Evolutionary conservation across 1,139 yeast genomes (phyloP).

Genomic region (Casaregolazyma suthepensis): DNA sequence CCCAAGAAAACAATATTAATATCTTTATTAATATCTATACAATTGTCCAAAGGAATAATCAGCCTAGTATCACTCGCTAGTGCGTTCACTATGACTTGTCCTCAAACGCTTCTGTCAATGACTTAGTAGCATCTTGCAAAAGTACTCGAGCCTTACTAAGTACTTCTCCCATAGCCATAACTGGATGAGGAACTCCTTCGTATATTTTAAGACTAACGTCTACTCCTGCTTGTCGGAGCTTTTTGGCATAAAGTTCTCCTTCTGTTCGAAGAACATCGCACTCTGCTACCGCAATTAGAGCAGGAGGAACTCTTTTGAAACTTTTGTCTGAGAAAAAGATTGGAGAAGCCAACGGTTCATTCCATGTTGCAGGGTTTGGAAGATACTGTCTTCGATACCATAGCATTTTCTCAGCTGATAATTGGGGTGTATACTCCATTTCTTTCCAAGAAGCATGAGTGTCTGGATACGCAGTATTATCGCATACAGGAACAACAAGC

Average conservation of each 20-base stretch:
- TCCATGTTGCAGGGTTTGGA: constrained; percentile 37
- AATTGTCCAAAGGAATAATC: background rate
- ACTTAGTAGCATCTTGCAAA: constrained; percentile 38
- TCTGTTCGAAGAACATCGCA: constrained; percentile 42
- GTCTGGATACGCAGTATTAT: constrained; percentile 38
- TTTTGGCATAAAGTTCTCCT: constrained; percentile 39
- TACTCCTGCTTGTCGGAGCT: constrained; percentile 38
- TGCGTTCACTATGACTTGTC: background rate
- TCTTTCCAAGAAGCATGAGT: constrained; percentile 38
- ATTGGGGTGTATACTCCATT: constrained; percentile 38
- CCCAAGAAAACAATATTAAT: too few relatives aligned
- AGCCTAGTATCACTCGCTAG: background rate
- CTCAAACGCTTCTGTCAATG: background rate
- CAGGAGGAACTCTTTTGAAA: constrained; percentile 38
- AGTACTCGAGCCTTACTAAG: constrained; percentile 10
- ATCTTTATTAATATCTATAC: background rate
- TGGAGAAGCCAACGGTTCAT: constrained; percentile 40
- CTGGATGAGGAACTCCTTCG: constrained; percentile 43
- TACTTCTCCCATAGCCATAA: constrained; percentile 32
- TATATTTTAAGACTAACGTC: constrained; percentile 34
- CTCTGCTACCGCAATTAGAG: constrained; percentile 38
- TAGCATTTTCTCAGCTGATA: constrained; percentile 43
- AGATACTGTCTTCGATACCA: constrained; percentile 42
- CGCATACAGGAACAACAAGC: constrained; percentile 44
- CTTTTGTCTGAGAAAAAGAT: constrained; percentile 31